Base-by-base conservation (phyloP, 2,329 filamentous ascomycete species). In the Fusarium poae region DNA sequence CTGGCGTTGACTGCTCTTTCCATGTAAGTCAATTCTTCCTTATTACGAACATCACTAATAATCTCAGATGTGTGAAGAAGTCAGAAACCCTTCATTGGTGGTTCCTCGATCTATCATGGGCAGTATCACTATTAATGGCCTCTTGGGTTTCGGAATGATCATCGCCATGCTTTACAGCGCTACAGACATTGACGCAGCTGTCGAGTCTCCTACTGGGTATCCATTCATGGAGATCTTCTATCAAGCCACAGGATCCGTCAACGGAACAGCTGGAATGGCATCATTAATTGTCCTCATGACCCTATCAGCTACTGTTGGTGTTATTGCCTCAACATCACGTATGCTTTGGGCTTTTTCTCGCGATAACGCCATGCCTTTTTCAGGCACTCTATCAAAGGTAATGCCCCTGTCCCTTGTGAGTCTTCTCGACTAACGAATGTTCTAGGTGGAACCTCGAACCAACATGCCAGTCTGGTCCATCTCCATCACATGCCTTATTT, bases 101-200 rank as follows among this genome's bases (percentile, higher is more conserved):
- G 71, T 73, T 6, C 71, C 71, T 2, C 54, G 59, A 11, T 74
- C 71, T 1, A 73, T 73, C 8, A 74, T 73, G 69, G 64, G 61
- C 0, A 74, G 71, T 21, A 56, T 73, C 9, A 20, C 35, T 1
- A 67, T 73, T 34, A 73, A 73, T 12, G 71, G 71, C 1, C 37
- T 48, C 8, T 39, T 73, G 15, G 71, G 71, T 25, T 55, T 73
- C 3, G 71, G 64, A 0, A 74, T 73, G 67, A 50, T 74, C 6
- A 74, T 73, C 4, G 71, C 71, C 8, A 71, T 73, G 71, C 71
- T 73, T 1, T 73, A 71, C 27, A 57, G 69, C 13, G 67, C 69
- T 0, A 74, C 71, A 12, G 61, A 73, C 12, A 67, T 74, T 4
- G 69, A 74, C 5, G 56, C 43, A 5, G 71, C 71, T 9, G 73